Evolutionary conservation across 1,284 basidiomycete species (phyloP), one percentile per base, ranked within the genome.

Genomic region (Cerrena zonata): DNA sequence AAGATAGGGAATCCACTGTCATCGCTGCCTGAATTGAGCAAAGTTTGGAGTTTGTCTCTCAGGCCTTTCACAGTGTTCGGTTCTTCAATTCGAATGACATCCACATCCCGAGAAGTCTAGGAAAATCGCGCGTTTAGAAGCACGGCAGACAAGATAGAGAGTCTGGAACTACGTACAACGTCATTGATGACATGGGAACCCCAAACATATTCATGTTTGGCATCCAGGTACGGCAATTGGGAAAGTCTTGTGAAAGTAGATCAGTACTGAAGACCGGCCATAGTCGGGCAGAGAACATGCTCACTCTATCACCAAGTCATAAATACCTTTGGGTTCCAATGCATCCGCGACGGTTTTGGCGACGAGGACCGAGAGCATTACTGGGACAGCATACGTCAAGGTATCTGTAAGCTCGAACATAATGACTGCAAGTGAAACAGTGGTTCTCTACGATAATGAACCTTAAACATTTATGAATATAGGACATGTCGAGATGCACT

Each of bases 321-420:
- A 96, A 49, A 96, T 94, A 11, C 92, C 91, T 66, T 94, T 95
- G 19, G 90, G 90, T 66, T 97, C 91, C 58, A 99, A 70, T 4
- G 87, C 88, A 66, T 97, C 94, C 13, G 90, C 91, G 2, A 91
- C 83, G 0, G 94, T 94, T 74, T 97, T 97, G 24, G 94, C 94
- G 5, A 94, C 86, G 25, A 98, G 77, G 4, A 98, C 82, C 5
- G 85, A 75, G 41, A 98, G 67, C 90, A 97, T 97, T 56, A 97
- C 85, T 1, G 95, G 95, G 0, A 95, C 88, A n/a, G 83, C 89
- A 66, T 98, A 97, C 3, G 91, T 94, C 56, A 99, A 71, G 1
- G 92, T 94, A 55, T 93, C 89, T 1, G 94, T 99, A 44, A 99
- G 77, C 68, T 98, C 95, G 62, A 97, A 91, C 81, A 97, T 93